Base-by-base conservation (phyloP, 805 yeast genomes). In the Candida maltosa region DNA sequence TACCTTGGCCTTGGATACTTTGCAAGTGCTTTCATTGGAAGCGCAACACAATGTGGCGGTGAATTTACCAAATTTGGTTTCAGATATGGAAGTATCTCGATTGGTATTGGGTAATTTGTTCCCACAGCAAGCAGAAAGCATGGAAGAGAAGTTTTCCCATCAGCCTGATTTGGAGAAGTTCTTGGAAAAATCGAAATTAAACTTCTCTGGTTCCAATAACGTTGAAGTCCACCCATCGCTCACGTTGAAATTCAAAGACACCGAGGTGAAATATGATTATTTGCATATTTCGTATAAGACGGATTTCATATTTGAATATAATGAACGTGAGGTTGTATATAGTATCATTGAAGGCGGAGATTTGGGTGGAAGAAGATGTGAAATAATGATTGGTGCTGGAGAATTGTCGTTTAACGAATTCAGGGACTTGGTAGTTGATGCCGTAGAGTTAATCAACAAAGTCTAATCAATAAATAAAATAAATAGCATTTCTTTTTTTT, bases 341-440 rank as follows among this genome's bases (percentile, higher is more conserved):
- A 60, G 70, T 27, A 49, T 65, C 12, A 56, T 73, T 12, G 83
- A 78, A 47, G 80, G 81, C n/a, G 83, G 83, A 3, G 53, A 65
- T 5, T 57, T 75, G 29, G 82, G 81, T 9, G 83, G 83, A 1
- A 58, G 78, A 38, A 56, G 65, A 17, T 41, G 61, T 6, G 83
- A 78, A 50, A 64, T 75, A 36, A 58, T 67, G 6, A 16, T 38
- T 18, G 39, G 39, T 11, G 36, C 30, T 16, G 39, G 35, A 5
- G 18, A 16, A 4, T 16, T 34, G 16, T 9, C 42, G 5, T 27
- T 11, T 12, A 36, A 38, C 9, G 36, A 42, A 34, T 56, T 67
- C 30, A 47, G 46, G 19, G 35, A 33, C 5, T 46, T 68, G 30
- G 20, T 68, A 18, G 47, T 49, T 21, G 62, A 53, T 39, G 26